Evolutionary conservation across 805 yeast genomes (phyloP).

Genomic region (Suhomyces faveliae): DNA sequence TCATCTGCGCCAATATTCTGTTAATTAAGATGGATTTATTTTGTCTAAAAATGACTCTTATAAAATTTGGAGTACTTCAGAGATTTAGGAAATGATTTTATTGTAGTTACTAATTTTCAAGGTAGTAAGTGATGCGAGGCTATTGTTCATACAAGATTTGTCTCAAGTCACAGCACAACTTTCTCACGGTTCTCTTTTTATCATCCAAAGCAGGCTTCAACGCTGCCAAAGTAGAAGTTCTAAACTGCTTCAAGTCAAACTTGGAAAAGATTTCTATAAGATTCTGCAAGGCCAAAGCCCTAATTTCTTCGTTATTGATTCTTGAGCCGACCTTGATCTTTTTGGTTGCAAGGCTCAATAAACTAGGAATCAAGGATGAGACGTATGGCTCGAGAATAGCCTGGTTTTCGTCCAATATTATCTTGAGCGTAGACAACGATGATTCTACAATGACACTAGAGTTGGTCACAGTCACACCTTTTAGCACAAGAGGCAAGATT

Average conservation of each 20-base stretch:
- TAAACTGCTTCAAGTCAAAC: conserved; percentile 49
- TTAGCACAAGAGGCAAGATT: conserved; percentile 70
- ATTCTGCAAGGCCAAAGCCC: conserved; percentile 57
- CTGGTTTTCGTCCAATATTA: conserved; percentile 54
- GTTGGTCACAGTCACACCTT: conserved; percentile 50
- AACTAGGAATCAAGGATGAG: conserved; percentile 48
- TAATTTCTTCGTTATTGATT: conserved; percentile 48
- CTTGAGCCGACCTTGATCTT: conserved; percentile 15
- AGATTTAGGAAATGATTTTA: too few species aligned
- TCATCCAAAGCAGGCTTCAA: conserved; percentile 65
- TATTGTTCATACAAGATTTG: conserved; percentile 42
- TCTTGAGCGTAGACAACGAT: conserved; percentile 56
- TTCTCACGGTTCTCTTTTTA: conserved; percentile 69
- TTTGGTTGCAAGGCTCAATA: conserved; percentile 39
- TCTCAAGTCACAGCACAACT: conserved; percentile 73
- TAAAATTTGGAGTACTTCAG: too few species aligned
- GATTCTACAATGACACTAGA: conserved; percentile 48
- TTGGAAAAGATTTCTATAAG: conserved; percentile 46
- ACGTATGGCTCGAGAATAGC: conserved; percentile 53
- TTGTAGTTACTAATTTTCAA: too few species aligned
- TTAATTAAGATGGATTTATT: too few species aligned
- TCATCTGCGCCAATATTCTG: too few species aligned
- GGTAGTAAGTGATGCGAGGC: too few species aligned
- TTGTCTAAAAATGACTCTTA: too few species aligned
- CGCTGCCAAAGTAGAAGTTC: conserved; percentile 45